Percentiles rank a stretch among this genome's conserved stretches.
phyloP scores from a whole-genome alignment of 73 alveolate genomes.

The Tetrahymena elliotti region DNA sequence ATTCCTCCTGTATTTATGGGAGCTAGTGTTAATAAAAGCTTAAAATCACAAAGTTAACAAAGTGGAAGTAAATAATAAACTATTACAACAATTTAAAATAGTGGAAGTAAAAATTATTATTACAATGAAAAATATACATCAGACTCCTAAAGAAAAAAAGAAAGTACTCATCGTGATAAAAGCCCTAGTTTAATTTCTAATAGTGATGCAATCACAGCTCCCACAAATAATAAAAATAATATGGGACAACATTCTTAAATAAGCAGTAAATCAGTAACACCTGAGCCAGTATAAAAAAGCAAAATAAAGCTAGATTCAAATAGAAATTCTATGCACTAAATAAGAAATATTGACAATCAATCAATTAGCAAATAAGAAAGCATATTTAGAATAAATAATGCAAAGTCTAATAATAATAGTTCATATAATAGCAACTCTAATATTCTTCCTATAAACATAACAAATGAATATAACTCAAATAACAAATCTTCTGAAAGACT shows the following conservation, averaged over 20 bases:
- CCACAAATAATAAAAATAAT: neutral
- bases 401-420: neutral
- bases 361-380: neutral
- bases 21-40: neutral
- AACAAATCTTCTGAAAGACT: neutral
- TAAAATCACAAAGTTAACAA: neutral
- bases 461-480: neutral
- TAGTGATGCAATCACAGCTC: neutral
- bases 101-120: neutral
- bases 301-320: neutral
- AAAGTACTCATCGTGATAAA: neutral
- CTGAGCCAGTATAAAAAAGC: neutral
- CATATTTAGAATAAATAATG: neutral
- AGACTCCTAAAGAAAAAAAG: neutral
- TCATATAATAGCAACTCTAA: neutral
- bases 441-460: neutral
- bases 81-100: neutral
- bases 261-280: neutral
- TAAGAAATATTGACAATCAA: neutral
- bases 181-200: neutral
- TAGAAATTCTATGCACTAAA: neutral
- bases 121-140: neutral
- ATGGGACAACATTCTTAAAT: neutral
- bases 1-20: neutral
- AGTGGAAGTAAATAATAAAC: neutral